Base-by-base conservation (phyloP, 2,329 filamentous ascomycete genomes). In the Calonectria montana region DNA sequence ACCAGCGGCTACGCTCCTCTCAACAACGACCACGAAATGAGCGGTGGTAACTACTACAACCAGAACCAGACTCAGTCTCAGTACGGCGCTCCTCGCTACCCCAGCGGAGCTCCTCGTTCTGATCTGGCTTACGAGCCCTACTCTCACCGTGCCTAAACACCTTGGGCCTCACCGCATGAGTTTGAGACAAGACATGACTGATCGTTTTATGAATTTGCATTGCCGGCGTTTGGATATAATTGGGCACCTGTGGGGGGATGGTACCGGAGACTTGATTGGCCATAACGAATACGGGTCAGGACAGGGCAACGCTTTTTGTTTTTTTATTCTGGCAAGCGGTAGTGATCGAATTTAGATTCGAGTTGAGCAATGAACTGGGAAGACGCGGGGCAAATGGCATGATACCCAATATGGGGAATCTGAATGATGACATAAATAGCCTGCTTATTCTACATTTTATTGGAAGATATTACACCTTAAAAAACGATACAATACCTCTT, bases 51-150 rank as follows among this genome's bases (percentile, higher is more conserved):
- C 65, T 82, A 81, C 79, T 85, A 87, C 79, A 82, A 84, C 76
- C 78, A 82, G 71, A 79, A 80, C 74, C 75, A 77, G 67, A 50
- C 70, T 71, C 76, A 80, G 65, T 70, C 77, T 25, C 75, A 80
- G 78, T 80, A 81, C 76, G 77, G 82, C 71, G 84, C 81, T 27
- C 82, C 84, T 66, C 83, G 83, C 73, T 80, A 86, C 79, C 78
- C 86, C 71, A 79, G 81, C 69, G 83, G 83, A 62, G 84, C 83
- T 69, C 83, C 82, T 61, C 87, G 87, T 66, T 83, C 85, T n/a
- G 86, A 89, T 35, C 80, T 88, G 74, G 90, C 89, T 45, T 92
- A 92, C 82, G 91, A 92, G 87, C 91, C 91, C 41, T 92, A 92
- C 83, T 87, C 87, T 64, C 90, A 91, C 77, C 86, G 86, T 53